Percentiles rank a stretch among this genome's conserved stretches.
phyloP scores from a whole-genome alignment of 768 basidiomycete genomes.

The Tricholoma flavovirens region DNA sequence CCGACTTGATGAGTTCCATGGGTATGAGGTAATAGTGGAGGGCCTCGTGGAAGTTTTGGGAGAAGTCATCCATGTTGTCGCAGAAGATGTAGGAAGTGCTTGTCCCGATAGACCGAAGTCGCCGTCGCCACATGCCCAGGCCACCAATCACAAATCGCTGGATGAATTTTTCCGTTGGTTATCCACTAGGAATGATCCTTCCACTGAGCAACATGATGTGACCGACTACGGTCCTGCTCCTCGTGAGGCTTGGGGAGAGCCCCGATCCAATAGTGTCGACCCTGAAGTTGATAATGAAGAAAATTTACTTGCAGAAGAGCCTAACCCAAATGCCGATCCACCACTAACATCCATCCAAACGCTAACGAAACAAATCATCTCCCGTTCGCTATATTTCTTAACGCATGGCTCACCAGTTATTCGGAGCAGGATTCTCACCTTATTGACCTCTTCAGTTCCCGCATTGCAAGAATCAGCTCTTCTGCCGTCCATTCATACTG shows the following conservation, averaged over 20 bases:
- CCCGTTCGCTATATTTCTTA: conserved; percentile 83
- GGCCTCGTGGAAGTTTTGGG: conserved; percentile 82
- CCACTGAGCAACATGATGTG: conserved; percentile 29
- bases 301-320: conserved; percentile 18
- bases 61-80: conserved; percentile 79
- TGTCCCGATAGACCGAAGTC: conserved; percentile 11
- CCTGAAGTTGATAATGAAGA: conserved; percentile 12
- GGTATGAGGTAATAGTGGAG: conserved; percentile 81
- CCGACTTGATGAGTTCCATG: conserved; percentile 92
- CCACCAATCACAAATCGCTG: conserved; percentile 25
- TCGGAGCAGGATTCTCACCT: conserved; percentile 72
- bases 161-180: conserved; percentile 65
- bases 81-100: conserved; percentile 39
- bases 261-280: conserved; percentile 10
- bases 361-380: conserved; percentile 80
- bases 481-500: conserved; percentile 78
- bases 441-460: conserved; percentile 70
- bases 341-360: conserved; percentile 65
- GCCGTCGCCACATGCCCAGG: neutral
- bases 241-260: conserved; percentile 48
- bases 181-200: conserved; percentile 36
- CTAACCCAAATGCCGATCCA: conserved; percentile 39
- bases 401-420: conserved; percentile 86
- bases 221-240: conserved; percentile 59
- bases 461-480: conserved; percentile 69